These are phyloP conservation scores for Starmerella apicola DNA, from an alignment of 805 yeast species.

Conservation along the genomic window DNA sequence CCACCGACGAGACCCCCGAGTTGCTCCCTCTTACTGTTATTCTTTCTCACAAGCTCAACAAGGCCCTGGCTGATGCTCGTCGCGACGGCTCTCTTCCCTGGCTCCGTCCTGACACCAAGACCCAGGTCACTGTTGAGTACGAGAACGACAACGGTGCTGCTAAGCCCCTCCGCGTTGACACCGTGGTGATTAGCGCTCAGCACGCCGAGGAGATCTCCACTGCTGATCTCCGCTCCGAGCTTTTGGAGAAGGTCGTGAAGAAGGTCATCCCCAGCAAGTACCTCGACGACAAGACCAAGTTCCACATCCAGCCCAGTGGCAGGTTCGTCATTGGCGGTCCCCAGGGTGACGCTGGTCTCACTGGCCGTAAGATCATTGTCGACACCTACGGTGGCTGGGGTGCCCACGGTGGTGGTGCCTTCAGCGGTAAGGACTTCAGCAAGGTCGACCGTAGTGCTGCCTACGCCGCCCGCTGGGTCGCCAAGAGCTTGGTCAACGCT, in stretches of 20 bases:
- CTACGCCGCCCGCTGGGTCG: conserved; percentile 99
- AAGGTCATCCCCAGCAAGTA: conserved; percentile 84
- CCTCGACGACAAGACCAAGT: conserved; percentile 87
- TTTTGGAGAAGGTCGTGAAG: conserved; percentile 69
- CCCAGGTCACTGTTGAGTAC: conserved; percentile 98
- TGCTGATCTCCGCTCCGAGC: conserved; percentile 74
- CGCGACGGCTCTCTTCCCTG: conserved; percentile 88
- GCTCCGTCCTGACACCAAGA: conserved; percentile 99
- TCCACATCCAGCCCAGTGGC: conserved; percentile 99
- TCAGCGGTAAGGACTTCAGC: conserved; percentile 99
- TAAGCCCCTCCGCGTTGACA: conserved; percentile 91
- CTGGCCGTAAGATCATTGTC: conserved; percentile 98
- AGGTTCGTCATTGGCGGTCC: conserved; percentile 99
- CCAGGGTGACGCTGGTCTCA: conserved; percentile 99
- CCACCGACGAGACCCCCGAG: conserved; percentile 98
- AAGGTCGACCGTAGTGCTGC: conserved; percentile 99
- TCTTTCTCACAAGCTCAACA: conserved; percentile 90
- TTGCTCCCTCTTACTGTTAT: conserved; percentile 88
- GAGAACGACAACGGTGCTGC: conserved; percentile 90
- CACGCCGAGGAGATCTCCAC: conserved; percentile 94
- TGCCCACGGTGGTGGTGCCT: conserved; percentile 99
- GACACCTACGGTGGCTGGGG: conserved; percentile 99
- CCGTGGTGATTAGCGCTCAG: conserved; percentile 94
- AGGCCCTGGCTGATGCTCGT: conserved; percentile 94
- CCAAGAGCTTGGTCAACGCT: conserved; percentile 91